Evolutionary conservation across 2,329 filamentous ascomycete species (phyloP), one percentile per base, ranked within the genome.

Genomic region (Teratosphaeria destructans): DNA sequence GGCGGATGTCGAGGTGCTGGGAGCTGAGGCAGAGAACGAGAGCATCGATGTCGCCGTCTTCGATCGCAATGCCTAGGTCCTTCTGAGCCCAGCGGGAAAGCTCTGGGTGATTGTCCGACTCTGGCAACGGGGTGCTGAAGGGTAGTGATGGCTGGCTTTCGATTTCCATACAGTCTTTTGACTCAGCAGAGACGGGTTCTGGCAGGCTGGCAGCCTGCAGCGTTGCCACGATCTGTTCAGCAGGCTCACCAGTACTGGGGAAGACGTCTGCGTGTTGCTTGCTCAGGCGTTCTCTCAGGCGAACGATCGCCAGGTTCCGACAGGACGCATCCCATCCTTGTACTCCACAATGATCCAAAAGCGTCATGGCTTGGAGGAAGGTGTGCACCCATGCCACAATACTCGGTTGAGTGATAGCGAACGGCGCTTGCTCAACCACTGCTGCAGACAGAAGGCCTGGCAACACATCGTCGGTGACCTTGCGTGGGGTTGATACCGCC

Each of bases 21-120:
- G 91, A 95, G 58, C 84, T 87, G 11, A 96, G 79, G 66, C 93
- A 87, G 37, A 87, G 79, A 54, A 95, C 79, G 34, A 97, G 76
- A 2, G 84, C 81, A 14, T 82, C 79, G 26, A 89, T 80, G 66
- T 89, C 82, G 6, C 87, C 88, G 63, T 94, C 88, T 66, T 94
- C 89, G 8, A 95, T 78, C 0, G 90, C 82, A 67, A 92, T 85
- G 52, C 92, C 88, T 0, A 89, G 77, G 35, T 89, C 86, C 69
- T 95, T 93, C 63, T 84, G 81, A 52, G 82, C 79, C 90, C 90
- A 96, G 68, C 77, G 77, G 60, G 77, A 76, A 14, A 86, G 73
- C 19, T 76, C 77, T 2, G 72, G 70, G 55, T 79, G 77, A 54
- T 75, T 76, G 47, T 75, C 67, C 12, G 76, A 72, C 61, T 79